Evolutionary conservation across 257 asterid genomes (phyloP).

Genomic region (Fraxinus quadrangulata): DNA sequence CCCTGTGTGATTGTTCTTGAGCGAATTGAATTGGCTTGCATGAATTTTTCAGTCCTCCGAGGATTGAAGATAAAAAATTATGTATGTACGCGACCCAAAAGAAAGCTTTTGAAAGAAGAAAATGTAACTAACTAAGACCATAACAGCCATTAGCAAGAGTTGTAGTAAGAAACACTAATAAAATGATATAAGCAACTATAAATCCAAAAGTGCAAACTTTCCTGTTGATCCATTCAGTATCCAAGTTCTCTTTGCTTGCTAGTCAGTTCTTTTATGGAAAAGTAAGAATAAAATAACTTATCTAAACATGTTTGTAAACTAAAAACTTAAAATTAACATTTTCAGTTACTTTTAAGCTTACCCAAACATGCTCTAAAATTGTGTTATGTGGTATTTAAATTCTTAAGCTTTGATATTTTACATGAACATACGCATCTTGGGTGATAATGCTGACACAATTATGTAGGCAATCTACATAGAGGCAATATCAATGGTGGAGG

Average conservation of each 20-base stretch:
- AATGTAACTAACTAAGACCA: too few species aligned
- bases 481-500: conserved; percentile 95
- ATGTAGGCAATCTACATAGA: conserved; percentile 80
- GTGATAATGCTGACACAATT: conserved; percentile 14
- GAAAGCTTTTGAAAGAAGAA: too few species aligned
- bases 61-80: too few species aligned
- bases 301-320: not conserved
- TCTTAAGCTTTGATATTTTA: not conserved
- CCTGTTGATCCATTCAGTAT: not conserved
- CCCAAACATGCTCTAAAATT: not conserved
- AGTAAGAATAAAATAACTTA: not conserved
- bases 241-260: not conserved
- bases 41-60: not conserved
- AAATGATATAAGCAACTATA: too few species aligned
- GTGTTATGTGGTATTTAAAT: conserved; percentile 15
- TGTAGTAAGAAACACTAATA: too few species aligned
- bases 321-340: not conserved
- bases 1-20: not conserved
- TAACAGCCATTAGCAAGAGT: too few species aligned
- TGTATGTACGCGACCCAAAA: not conserved
- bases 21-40: not conserved
- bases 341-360: too few species aligned
- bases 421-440: not conserved
- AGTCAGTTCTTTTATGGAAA: not conserved
- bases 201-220: not conserved